A percentile compares a stretch with the other conserved stretches of the same genome.
phyloP scores from a whole-genome alignment of 257 asterid genomes.

The Nicotiana obtusifolia region DNA sequence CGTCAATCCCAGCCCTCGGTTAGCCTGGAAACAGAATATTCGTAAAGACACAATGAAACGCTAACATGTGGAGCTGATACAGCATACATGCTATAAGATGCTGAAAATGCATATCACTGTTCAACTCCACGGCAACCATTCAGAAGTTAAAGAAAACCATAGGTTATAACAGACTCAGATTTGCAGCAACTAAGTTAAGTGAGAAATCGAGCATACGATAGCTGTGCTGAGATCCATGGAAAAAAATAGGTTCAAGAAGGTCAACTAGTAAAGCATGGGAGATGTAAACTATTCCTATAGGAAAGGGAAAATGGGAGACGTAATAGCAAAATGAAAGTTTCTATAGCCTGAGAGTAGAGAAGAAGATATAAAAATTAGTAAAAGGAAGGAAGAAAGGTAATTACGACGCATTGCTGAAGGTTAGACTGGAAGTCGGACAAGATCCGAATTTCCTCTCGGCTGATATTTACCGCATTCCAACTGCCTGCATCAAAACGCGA shows the following conservation, averaged over 20 bases:
- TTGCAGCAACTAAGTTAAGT: background rate
- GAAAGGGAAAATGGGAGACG: background rate
- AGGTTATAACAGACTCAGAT: background rate
- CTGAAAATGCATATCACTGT: background rate
- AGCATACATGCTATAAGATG: background rate
- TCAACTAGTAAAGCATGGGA: no score
- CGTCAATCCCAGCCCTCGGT: conserved; percentile 90
- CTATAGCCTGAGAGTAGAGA: background rate
- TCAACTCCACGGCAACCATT: background rate
- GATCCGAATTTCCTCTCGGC: conserved; percentile 33
- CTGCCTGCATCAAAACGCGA: conserved; percentile 26
- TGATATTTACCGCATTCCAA: conserved; percentile 18
- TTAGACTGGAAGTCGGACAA: conserved; percentile 66
- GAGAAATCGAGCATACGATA: background rate
- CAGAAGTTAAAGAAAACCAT: background rate
- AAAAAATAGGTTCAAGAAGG: background rate
- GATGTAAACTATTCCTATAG: no score
- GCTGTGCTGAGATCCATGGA: background rate
- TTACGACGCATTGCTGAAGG: conserved; percentile 88
- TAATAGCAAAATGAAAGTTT: background rate
- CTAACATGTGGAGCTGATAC: background rate
- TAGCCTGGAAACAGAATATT: conserved; percentile 57
- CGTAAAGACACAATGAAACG: background rate
- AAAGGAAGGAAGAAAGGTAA: background rate
- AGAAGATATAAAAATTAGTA: no score